Evolutionary conservation across 768 basidiomycete genomes (phyloP), one percentile per base, ranked within the genome.

Genomic region (Megacollybia marginata): DNA sequence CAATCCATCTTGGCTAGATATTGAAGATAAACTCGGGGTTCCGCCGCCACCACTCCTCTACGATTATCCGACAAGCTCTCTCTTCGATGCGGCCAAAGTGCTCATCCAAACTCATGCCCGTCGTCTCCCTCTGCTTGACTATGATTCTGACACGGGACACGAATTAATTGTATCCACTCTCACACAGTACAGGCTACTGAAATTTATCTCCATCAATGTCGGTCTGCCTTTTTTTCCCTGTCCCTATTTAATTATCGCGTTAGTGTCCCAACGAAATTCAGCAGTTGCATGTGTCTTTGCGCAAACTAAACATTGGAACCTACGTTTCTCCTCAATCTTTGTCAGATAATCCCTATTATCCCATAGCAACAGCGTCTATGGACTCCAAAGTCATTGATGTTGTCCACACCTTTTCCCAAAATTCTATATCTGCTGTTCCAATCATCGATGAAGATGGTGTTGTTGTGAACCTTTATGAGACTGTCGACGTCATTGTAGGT

Each of bases 161-260:
- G 93, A 98, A 68, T 84, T 97, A 40, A 91, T 99, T 59, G 84
- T 98, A 19, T 92, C 89, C 19, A 94, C 98, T 5, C 72, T 99
- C 50, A 99, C 96, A 0, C 96, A 98, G 65, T 99, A 99, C 61
- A 82, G 96, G 33, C 86, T 98, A 13, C 85, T 99, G 69, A 98
- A 98, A 67, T 98, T 97, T 66, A 94, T 99, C 52, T 83, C 96
- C 33, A 94, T 95, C 61, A 99, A 98, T 67, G 95, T 95, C 59
- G 49, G 80, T 69, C 18, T 15, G 32, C 2, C 18, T 44, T 38
- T 20, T 46, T 16, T 49, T 19, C 45, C 38, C 48, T 38, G 42
- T 46, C n/a, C 42, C 52, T 18, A 16, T 32, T 38, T 9, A 9
- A 61, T 54, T 47, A 53, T 52, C 42, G 52, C 45, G 42, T 15